Percentiles rank a stretch among this genome's conserved stretches.
These are phyloP conservation scores for Pseudopithomyces maydicus DNA, from an alignment of 2,329 filamentous ascomycete genomes.

Conservation along the genomic window DNA sequence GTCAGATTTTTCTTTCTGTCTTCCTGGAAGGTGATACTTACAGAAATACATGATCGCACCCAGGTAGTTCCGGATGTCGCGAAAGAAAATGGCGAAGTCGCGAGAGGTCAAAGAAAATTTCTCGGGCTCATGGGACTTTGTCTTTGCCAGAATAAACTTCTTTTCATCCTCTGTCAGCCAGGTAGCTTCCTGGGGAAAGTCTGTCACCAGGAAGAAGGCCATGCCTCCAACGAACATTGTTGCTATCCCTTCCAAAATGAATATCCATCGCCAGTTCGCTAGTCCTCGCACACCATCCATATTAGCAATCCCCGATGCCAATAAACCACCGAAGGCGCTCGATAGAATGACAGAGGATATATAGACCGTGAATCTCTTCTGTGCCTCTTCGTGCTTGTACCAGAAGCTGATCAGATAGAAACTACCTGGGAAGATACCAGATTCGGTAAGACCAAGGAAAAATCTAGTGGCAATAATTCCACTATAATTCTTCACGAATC, in stretches of 20 bases:
- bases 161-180: background rate
- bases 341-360: slow-evolving; percentile 69
- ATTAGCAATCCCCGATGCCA: slow-evolving; percentile 39
- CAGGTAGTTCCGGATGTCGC: background rate
- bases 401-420: slow-evolving; percentile 72
- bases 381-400: slow-evolving; percentile 68
- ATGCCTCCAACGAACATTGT: background rate
- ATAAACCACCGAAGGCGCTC: slow-evolving; percentile 68
- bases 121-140: background rate
- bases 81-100: background rate
- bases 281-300: background rate
- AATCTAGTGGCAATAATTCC: slow-evolving; percentile 7
- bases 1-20: background rate
- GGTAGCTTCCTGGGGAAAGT: background rate
- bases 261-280: background rate
- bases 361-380: slow-evolving; percentile 67
- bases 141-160: background rate
- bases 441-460: slow-evolving; percentile 1
- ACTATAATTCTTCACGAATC: slow-evolving; percentile 40
- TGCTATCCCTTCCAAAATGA: background rate
- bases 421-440: slow-evolving; percentile 14
- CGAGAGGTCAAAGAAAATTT: background rate
- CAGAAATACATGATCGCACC: background rate
- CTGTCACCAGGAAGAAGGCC: background rate
- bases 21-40: background rate